Base-by-base conservation (phyloP, 495 filamentous ascomycete species). In the Trichocladium uniseriatum region DNA sequence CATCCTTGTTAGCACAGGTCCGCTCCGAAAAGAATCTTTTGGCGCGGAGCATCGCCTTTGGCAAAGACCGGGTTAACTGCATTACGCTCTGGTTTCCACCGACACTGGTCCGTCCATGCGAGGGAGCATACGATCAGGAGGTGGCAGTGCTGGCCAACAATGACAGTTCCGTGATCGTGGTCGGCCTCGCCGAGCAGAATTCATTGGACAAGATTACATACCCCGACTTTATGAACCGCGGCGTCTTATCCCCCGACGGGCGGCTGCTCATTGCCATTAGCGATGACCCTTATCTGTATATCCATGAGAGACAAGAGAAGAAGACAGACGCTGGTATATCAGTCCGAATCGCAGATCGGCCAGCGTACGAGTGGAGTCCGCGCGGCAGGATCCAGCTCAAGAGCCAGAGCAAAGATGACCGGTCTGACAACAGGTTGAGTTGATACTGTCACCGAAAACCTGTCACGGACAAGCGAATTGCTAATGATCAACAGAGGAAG, bases 241-340 rank as follows among this genome's bases (percentile, higher is more conserved):
- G 89, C 5, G 80, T 89, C 16, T 81, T 98, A 37, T 95, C 90
- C 22, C 92, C 92, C 0, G 86, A 96, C 55, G 90, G 89, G 0
- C 75, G 72, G 35, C 65, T 94, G 15, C 76, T 97, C 5, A 73
- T 89, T 3, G 86, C 88, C 9, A 84, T 97, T 34, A 87, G 90
- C 19, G 94, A 98, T 56, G 80, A 87, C 57, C 80, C 83, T 3
- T 82, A 75, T 49, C 82, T 87, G 2, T 95, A 92, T 62, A 82
- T 97, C 48, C 90, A 92, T 62, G 66, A 79, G 41, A 53, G 59
- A 16, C 52, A 37, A 7, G 42, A 59, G 49, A 64, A 61, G 28
- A 24, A 48, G 8, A 1, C 44, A 10, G 41, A 38, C 5, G 18
- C 15, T 13, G 16, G 38, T 2, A 32, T 32, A 14, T 19, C 54